Evolutionary conservation across 805 yeast species (phyloP).

Genomic region (Lipomyces kockii): DNA sequence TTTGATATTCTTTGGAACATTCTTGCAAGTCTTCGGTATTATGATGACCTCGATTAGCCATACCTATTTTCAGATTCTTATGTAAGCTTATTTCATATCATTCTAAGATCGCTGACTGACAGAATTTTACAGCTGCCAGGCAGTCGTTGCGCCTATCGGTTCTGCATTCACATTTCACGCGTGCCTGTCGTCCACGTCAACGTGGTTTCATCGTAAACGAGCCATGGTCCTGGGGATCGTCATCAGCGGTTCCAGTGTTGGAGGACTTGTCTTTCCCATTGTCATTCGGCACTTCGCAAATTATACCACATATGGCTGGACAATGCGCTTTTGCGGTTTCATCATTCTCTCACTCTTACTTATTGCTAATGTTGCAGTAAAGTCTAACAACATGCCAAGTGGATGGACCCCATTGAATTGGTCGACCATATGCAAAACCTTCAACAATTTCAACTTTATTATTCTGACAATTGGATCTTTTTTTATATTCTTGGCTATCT

Average conservation of each 20-base stretch:
- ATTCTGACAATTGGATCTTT: constrained; percentile 5
- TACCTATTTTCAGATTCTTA: constrained; percentile 55
- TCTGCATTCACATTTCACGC: constrained; percentile 8
- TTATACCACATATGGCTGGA: constrained; percentile 57
- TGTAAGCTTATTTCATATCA: constrained; percentile 52
- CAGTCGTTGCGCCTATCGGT: constrained; percentile 1
- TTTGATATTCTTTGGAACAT: constrained; percentile 30
- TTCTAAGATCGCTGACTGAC: constrained; percentile 49
- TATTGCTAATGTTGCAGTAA: constrained; percentile 37
- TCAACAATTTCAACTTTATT: constrained; percentile 2
- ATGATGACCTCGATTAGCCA: constrained; percentile 46
- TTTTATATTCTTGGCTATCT: constrained; percentile 31
- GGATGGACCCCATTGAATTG: constrained; percentile 16
- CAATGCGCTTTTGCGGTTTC: constrained; percentile 55
- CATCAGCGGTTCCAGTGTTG: constrained; percentile 57
- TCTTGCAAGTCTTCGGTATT: constrained; percentile 38
- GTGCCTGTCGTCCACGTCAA: background rate
- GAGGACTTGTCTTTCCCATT: constrained; percentile 56
- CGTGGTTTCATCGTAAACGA: constrained; percentile 50
- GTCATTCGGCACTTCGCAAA: constrained; percentile 50
- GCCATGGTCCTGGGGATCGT: constrained; percentile 54
- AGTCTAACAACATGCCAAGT: constrained; percentile 4
- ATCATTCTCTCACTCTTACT: constrained; percentile 45
- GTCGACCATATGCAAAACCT: background rate
- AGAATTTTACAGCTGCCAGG: constrained; percentile 50